phyloP scores from a whole-genome alignment of 2,329 filamentous ascomycete species.

The Westerdykella sp. region DNA sequence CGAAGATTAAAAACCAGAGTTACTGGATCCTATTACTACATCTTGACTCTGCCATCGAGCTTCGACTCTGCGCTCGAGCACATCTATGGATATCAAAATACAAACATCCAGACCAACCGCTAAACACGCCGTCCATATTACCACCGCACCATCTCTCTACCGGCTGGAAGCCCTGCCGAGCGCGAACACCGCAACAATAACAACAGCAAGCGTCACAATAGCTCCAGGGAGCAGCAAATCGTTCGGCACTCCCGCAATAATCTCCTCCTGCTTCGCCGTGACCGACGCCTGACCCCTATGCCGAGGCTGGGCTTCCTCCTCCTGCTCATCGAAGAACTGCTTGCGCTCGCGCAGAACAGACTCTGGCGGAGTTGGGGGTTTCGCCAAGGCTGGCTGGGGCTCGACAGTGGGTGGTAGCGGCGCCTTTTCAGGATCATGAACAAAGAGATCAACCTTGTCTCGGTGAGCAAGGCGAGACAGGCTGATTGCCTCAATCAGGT shows the following conservation, averaged over 20 bases:
- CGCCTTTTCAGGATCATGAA: slow-evolving; percentile 88
- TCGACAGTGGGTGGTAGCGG: slow-evolving; percentile 62
- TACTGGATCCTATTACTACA: no score
- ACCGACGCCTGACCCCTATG: slow-evolving; percentile 42
- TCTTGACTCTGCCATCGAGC: no score
- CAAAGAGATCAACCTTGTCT: slow-evolving; percentile 96
- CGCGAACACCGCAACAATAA: slow-evolving; percentile 89
- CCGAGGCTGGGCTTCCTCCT: slow-evolving; percentile 48
- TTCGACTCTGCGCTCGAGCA: neutral
- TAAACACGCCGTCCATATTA: slow-evolving; percentile 3
- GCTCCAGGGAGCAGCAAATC: slow-evolving; percentile 89
- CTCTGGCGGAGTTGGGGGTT: slow-evolving; percentile 49
- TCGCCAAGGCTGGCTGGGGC: slow-evolving; percentile 49
- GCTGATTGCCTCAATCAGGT: slow-evolving; percentile 82
- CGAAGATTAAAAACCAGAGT: no score
- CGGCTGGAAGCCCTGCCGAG: slow-evolving; percentile 61
- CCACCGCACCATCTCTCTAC: slow-evolving; percentile 18
- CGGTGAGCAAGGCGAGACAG: slow-evolving; percentile 69
- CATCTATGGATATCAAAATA: slow-evolving; percentile 18
- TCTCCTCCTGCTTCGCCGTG: slow-evolving; percentile 57
- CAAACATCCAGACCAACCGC: slow-evolving; percentile 6
- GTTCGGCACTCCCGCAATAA: slow-evolving; percentile 88
- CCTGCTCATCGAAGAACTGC: slow-evolving; percentile 48
- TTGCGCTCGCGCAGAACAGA: slow-evolving; percentile 45
- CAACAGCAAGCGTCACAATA: slow-evolving; percentile 88